Percentiles rank a stretch among this genome's conserved stretches.
phyloP scores from a whole-genome alignment of 108 stramenopile species.

The Schizochytrium sp. region DNA sequence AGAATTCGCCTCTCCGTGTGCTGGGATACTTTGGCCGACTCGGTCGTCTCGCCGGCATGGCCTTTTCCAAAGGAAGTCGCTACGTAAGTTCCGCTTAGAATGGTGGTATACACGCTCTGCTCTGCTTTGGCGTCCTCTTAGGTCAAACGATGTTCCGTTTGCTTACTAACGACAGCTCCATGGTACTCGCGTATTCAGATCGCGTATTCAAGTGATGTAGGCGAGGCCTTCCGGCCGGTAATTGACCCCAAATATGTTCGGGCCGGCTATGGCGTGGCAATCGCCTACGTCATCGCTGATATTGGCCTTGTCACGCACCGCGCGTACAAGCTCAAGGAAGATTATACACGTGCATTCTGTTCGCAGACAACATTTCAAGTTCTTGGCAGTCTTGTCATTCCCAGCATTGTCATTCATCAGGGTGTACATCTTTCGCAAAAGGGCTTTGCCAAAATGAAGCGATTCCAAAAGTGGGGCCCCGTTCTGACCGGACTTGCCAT shows the following conservation, averaged over 20 bases:
- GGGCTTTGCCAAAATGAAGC: background rate
- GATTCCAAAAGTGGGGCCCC: background rate
- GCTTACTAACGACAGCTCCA: background rate
- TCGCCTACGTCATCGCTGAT: constrained; percentile 4
- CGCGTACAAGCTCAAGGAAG: background rate
- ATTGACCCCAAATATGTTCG: background rate
- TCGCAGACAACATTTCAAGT: background rate
- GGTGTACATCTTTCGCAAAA: background rate
- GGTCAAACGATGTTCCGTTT: background rate
- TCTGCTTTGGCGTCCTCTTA: background rate
- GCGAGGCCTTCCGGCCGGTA: constrained; percentile 12
- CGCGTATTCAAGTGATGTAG: background rate
- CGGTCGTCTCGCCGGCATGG: background rate
- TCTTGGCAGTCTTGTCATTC: background rate
- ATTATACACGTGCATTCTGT: background rate
- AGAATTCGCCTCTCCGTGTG: background rate
- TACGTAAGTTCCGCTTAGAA: background rate
- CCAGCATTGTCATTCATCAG: background rate
- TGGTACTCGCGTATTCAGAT: background rate
- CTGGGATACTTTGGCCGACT: constrained; percentile 1
- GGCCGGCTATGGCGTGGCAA: background rate
- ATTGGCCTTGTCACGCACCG: background rate
- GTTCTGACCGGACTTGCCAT: background rate
- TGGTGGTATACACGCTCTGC: background rate
- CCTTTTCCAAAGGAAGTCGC: background rate